These are phyloP conservation scores for Moniliophthora roreri DNA, from an alignment of 1,284 basidiomycete genomes.

Conservation along the genomic window DNA sequence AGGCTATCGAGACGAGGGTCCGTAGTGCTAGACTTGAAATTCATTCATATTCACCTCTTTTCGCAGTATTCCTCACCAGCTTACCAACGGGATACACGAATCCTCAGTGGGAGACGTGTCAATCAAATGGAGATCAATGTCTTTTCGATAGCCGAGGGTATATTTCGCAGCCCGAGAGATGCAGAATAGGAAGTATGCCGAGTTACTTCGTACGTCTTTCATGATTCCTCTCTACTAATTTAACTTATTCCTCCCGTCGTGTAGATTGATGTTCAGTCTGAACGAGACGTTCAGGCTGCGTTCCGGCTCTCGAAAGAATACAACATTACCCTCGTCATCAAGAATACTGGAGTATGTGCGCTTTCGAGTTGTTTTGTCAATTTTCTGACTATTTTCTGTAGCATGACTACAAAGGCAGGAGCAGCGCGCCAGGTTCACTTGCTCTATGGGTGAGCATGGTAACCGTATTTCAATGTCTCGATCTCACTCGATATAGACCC, in stretches of 20 bases:
- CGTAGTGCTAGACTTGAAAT: background rate
- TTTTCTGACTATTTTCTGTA: no score
- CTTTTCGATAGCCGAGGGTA: conserved; percentile 6
- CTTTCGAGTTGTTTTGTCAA: no score
- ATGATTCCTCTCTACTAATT: no score
- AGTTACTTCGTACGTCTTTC: conserved; percentile 8
- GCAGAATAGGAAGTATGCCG: conserved; percentile 10
- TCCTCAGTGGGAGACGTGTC: conserved; percentile 14
- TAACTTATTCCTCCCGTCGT: no score
- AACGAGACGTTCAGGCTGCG: background rate
- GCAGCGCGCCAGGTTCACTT: conserved; percentile 29
- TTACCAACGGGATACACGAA: conserved; percentile 7
- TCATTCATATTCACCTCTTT: background rate
- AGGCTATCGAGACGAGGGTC: conserved; percentile 11
- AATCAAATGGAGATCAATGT: conserved; percentile 11
- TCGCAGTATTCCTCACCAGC: conserved; percentile 6
- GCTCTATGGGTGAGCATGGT: conserved; percentile 30
- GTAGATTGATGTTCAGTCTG: background rate
- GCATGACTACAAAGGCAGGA: conserved; percentile 41
- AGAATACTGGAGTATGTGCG: conserved; percentile 31
- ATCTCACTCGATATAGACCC: background rate
- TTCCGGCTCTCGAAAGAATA: conserved; percentile 17
- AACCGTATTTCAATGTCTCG: background rate
- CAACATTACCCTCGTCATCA: conserved; percentile 35
- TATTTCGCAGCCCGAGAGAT: conserved; percentile 7